phyloP scores from a whole-genome alignment of 345 rosid species.

The Anastatica hierochuntica region DNA sequence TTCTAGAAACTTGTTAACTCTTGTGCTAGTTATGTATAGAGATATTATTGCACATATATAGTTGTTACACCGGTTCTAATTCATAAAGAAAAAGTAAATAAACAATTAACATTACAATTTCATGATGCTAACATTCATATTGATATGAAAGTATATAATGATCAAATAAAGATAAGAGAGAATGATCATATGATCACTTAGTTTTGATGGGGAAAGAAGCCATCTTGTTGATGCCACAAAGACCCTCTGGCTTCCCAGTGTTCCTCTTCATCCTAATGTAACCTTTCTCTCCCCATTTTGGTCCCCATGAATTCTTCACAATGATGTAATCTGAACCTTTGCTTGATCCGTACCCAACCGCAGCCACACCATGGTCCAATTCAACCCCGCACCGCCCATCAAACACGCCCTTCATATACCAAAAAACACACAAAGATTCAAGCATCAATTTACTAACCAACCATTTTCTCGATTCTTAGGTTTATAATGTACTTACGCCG shows the following conservation, averaged over 20 bases:
- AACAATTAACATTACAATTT: too few relatives aligned
- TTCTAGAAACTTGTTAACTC: too few relatives aligned
- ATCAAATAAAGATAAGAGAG: not conserved
- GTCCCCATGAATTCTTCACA: conserved; percentile 50
- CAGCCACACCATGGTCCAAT: conserved; percentile 39
- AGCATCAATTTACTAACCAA: not conserved
- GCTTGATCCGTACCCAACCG: conserved; percentile 59
- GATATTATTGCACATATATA: too few relatives aligned
- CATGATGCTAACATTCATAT: conserved; percentile 2
- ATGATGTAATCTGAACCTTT: conserved; percentile 44
- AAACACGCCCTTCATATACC: conserved; percentile 43
- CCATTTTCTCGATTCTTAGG: not conserved
- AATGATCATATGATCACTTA: not conserved
- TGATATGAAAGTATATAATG: not conserved
- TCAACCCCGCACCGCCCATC: conserved; percentile 41
- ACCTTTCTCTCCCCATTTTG: conserved; percentile 37
- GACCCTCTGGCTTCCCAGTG: conserved; percentile 16
- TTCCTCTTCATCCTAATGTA: conserved; percentile 33
- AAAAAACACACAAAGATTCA: too few relatives aligned
- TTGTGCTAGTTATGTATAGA: too few relatives aligned
- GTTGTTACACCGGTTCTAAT: too few relatives aligned
- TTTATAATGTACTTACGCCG: conserved; percentile 34
- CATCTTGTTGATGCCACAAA: not conserved
- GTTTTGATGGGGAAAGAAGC: conserved; percentile 15
- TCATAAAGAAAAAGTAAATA: too few relatives aligned